A percentile compares a stretch with the other conserved stretches of the same genome.
These are phyloP conservation scores for Aphanomyces astaci DNA, from an alignment of 352 stramenopile species.

Conservation along the genomic window DNA sequence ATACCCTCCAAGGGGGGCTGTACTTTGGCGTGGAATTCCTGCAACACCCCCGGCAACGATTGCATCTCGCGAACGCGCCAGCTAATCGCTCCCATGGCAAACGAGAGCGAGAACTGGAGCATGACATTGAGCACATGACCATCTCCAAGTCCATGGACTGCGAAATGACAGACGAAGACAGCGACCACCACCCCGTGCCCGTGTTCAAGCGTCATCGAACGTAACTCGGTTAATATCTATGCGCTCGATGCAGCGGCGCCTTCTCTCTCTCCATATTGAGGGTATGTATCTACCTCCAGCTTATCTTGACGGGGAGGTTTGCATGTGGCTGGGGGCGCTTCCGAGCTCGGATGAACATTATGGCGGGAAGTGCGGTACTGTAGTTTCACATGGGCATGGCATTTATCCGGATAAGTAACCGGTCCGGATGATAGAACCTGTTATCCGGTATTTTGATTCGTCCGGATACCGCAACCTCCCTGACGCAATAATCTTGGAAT, in stretches of 20 bases:
- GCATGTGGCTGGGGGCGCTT: too few relatives aligned
- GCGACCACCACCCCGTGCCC: not conserved
- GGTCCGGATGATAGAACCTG: too few relatives aligned
- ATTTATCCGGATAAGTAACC: not conserved
- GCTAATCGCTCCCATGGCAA: not conserved
- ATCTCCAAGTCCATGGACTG: not conserved
- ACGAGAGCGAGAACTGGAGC: constrained; percentile 15
- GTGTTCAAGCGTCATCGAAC: constrained; percentile 13
- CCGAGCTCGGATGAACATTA: too few relatives aligned
- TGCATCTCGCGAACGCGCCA: not conserved
- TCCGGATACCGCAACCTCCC: not conserved
- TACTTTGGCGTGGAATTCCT: constrained; percentile 19
- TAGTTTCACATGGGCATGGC: too few relatives aligned
- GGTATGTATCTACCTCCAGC: too few relatives aligned
- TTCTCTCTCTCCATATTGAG: too few relatives aligned
- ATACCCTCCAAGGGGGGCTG: constrained; percentile 14
- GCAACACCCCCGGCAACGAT: not conserved
- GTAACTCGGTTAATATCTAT: constrained; percentile 1
- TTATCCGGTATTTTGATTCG: not conserved
- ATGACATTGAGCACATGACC: constrained; percentile 20
- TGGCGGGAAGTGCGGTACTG: too few relatives aligned
- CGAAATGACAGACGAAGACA: constrained; percentile 16
- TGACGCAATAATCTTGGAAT: not conserved
- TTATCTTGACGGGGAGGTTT: not conserved
- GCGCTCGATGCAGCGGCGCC: not conserved